A percentile compares a stretch with the other conserved stretches of the same genome.
These are phyloP conservation scores for Ampelocalamus luodianensis DNA, from an alignment of 176 grass and related monocot species.

Conservation along the genomic window DNA sequence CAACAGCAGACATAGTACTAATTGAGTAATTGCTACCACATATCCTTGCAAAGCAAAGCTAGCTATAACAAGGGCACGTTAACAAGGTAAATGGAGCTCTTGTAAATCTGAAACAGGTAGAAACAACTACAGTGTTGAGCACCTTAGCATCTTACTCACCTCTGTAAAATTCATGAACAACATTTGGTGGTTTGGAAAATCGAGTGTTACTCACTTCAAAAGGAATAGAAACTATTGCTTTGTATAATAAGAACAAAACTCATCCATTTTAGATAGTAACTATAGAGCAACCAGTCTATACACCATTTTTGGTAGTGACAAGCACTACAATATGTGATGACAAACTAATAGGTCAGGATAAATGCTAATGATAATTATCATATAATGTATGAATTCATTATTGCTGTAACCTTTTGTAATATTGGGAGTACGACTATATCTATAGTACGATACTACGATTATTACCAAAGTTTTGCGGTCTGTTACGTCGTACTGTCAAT, in stretches of 20 bases:
- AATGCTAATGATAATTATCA: background rate
- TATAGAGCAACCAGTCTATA: background rate
- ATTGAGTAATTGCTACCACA: background rate
- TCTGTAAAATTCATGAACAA: slow-evolving; percentile 9
- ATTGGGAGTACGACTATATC: background rate
- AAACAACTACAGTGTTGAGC: background rate
- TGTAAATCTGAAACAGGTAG: background rate
- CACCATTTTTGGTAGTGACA: background rate
- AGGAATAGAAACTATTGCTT: background rate
- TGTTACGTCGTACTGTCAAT: background rate
- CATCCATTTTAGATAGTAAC: background rate
- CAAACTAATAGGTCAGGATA: background rate
- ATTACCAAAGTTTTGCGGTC: background rate
- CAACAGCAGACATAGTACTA: background rate
- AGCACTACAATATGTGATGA: background rate
- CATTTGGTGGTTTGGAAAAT: background rate
- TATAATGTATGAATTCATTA: background rate
- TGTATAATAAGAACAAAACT: background rate
- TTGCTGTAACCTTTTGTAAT: background rate
- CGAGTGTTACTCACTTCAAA: background rate
- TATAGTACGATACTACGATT: background rate
- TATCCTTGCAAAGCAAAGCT: slow-evolving; percentile 15
- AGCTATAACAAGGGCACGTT: background rate
- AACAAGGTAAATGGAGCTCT: background rate
- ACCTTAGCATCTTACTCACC: background rate